phyloP scores from a whole-genome alignment of 2,329 filamentous ascomycete species.

The Pezicula rhizophila region DNA sequence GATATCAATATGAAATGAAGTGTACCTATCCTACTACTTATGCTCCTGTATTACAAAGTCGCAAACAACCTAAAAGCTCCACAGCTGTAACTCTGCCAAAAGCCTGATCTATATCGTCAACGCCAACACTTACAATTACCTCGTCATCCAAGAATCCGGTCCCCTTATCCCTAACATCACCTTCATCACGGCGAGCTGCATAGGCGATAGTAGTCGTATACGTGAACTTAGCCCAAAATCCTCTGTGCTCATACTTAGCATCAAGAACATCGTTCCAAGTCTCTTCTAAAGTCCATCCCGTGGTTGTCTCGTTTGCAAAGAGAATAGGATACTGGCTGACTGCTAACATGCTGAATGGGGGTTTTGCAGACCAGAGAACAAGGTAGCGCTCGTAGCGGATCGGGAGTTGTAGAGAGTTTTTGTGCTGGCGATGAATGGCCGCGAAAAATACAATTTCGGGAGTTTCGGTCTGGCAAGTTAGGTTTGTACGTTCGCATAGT shows the following conservation, averaged over 20 bases:
- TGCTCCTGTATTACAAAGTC: conserved; percentile 19
- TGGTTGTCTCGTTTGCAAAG: conserved; percentile 30
- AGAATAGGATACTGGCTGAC: conserved; percentile 29
- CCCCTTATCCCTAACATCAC: conserved; percentile 27
- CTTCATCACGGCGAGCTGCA: conserved; percentile 27
- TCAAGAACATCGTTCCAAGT: conserved; percentile 28
- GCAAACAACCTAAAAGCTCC: conserved; percentile 30
- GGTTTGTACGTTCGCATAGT: conserved; percentile 27
- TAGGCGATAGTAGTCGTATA: conserved; percentile 34
- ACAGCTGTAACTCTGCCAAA: conserved; percentile 27
- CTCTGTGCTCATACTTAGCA: conserved; percentile 10
- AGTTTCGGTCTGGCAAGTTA: conserved; percentile 15
- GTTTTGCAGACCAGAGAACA: conserved; percentile 29
- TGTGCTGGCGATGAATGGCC: conserved; percentile 31
- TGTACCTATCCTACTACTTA: no score
- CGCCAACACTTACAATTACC: conserved; percentile 32
- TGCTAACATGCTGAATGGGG: conserved; percentile 30
- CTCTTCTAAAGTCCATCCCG: conserved; percentile 28
- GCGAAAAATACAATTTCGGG: conserved; percentile 29
- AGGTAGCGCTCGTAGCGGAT: conserved; percentile 33
- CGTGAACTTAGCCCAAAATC: conserved; percentile 28
- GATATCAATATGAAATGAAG: no score
- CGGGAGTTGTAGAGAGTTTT: conserved; percentile 28
- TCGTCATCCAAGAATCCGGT: conserved; percentile 32
- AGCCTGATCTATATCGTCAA: conserved; percentile 31